Conservation (phyloP, 805 yeast genomes). For the Lipomyces spencermartinsiae region DNA sequence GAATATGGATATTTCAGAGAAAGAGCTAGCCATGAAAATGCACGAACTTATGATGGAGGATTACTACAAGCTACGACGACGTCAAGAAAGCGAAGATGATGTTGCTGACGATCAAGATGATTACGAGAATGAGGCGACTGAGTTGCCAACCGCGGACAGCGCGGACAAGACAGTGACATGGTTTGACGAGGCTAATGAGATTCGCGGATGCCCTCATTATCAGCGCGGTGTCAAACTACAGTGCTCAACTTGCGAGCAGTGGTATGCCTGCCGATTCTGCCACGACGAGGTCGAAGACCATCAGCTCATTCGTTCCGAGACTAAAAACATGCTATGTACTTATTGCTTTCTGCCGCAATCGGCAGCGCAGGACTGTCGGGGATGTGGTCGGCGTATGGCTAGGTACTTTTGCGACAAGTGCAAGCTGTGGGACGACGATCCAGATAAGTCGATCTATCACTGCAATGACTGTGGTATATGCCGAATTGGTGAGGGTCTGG, state of each 20-base stretch:
- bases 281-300: constrained; percentile 65
- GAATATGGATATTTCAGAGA: constrained; percentile 43
- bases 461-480: constrained; percentile 94
- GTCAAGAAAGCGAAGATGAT: constrained; percentile 40
- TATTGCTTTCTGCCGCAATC: constrained; percentile 74
- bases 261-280: constrained; percentile 85
- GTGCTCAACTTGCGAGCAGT: constrained; percentile 73
- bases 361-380: constrained; percentile 70
- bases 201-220: constrained; percentile 82
- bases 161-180: constrained; percentile 29
- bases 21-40: constrained; percentile 46
- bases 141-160: constrained; percentile 21
- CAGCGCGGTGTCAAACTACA: constrained; percentile 82
- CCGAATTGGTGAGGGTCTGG: constrained; percentile 84
- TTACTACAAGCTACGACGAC: constrained; percentile 41
- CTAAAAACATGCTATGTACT: constrained; percentile 81
- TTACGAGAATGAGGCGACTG: constrained; percentile 22
- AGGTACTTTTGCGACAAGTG: constrained; percentile 79
- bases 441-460: constrained; percentile 81
- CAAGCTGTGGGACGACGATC: constrained; percentile 79
- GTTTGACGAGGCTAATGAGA: constrained; percentile 48
- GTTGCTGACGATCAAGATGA: constrained; percentile 38
- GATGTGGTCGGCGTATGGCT: constrained; percentile 72
- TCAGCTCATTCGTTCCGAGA: constrained; percentile 62
- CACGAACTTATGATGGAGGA: constrained; percentile 49